Base-by-base conservation (phyloP, 2,329 filamentous ascomycete genomes). In the Cordyceps pruinosa region DNA sequence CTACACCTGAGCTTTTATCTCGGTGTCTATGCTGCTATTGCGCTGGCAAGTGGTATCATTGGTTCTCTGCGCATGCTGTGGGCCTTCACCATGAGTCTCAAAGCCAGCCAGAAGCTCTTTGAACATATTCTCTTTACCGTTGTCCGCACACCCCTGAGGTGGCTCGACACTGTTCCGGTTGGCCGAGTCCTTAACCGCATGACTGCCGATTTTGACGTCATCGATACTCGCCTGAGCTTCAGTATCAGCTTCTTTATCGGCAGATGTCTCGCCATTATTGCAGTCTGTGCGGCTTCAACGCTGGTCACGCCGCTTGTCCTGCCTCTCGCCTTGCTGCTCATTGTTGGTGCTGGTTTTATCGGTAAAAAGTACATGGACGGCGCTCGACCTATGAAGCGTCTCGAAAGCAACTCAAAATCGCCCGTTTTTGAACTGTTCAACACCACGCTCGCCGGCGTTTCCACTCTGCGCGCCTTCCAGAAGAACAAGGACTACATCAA, bases 341-440 rank as follows among this genome's bases (percentile, higher is more conserved):
- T 90, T 1, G 61, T 72, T 0, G 69, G 86, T 10, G 85, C 81
- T 61, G 66, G 81, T n/a, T 70, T 80, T 59, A 80, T 85, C 56
- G 85, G 84, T 1, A 65, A 77, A 3, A 75, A 74, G 35, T 94
- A 89, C 65, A 77, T 94, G 6, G 72, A 79, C n/a, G 88, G 81
- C 1, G 88, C 88, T 0, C 78, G 89, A 39, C 88, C 90, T 32
- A 78, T 88, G 60, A 93, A 92, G 72, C 79, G 89, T 5, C 78
- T 93, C 1, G 89, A 93, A 69, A 89, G 85, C 61, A 89, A 81
- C 3, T 81, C 84, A 56, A 92, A 90, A 69, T 89, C 85, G 0
- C 89, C 89, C 0, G 84, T 93, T 1, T 92, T 90, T 63, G 89
- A 93, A 68, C 84, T 89, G 60, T 92, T 93, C 64, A 86, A 85